phyloP scores from a whole-genome alignment of 2,329 filamentous ascomycete species.

The Trichoderma arundinaceum region DNA sequence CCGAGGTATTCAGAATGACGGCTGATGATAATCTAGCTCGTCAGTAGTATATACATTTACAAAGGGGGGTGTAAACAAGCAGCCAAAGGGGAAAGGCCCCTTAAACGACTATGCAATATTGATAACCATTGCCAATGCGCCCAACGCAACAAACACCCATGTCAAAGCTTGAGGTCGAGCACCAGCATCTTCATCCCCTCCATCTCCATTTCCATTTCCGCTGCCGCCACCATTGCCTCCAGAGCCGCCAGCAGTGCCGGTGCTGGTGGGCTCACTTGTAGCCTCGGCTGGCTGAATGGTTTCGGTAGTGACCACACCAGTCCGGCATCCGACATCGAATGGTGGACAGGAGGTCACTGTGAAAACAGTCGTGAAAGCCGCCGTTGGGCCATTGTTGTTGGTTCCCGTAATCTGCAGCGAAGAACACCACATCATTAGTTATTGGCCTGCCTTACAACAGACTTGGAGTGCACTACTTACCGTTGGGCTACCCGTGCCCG shows the following conservation, averaged over 20 bases:
- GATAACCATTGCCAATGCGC: conserved; percentile 13
- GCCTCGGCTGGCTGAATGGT: conserved; percentile 31
- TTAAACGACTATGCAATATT: conserved; percentile 1
- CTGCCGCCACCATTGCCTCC: neutral
- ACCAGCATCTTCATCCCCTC: conserved; percentile 30
- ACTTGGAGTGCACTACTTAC: neutral
- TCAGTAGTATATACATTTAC: conserved; percentile 7
- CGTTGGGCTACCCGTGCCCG: neutral
- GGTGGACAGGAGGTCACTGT: conserved; percentile 39
- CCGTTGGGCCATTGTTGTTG: conserved; percentile 28
- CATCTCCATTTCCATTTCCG: conserved; percentile 12
- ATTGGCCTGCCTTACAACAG: neutral
- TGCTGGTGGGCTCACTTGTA: neutral
- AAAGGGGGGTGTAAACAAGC: conserved; percentile 8
- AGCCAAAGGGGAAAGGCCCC: neutral
- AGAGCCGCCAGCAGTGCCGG: neutral
- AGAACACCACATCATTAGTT: neutral
- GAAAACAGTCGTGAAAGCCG: conserved; percentile 37
- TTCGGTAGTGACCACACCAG: conserved; percentile 37
- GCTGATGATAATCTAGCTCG: neutral
- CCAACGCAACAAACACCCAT: conserved; percentile 15
- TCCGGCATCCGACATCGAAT: conserved; percentile 36
- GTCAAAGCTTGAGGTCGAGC: conserved; percentile 18
- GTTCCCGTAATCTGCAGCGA: conserved; percentile 31
- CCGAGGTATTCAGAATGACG: neutral